phyloP scores from a whole-genome alignment of 257 asterid species.

The Verbena officinalis region DNA sequence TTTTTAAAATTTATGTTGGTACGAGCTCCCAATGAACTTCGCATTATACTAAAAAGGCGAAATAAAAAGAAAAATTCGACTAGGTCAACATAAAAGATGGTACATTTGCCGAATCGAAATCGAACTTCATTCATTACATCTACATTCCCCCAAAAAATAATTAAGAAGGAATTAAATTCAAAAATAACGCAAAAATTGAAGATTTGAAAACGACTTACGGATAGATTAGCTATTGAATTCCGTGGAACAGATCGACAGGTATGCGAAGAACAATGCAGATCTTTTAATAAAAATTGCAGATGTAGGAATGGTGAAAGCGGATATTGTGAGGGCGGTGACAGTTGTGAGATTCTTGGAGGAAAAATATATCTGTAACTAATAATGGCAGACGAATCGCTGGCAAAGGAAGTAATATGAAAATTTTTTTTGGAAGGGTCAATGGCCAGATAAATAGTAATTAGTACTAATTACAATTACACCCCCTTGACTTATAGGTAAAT shows the following conservation, averaged over 20 bases:
- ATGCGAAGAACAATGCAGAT: conserved; percentile 23
- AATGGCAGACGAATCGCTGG: conserved; percentile 31
- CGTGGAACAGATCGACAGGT: conserved; percentile 34
- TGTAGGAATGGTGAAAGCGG: conserved; percentile 23
- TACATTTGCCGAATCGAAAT: neutral
- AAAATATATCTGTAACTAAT: neutral
- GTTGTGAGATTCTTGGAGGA: conserved; percentile 45
- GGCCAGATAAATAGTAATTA: too few species aligned
- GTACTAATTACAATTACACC: too few species aligned
- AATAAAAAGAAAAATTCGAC: conserved; percentile 6
- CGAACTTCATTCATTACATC: conserved; percentile 12
- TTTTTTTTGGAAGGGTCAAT: neutral
- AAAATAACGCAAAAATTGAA: conserved; percentile 22
- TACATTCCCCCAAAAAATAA: conserved; percentile 1
- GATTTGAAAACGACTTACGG: conserved; percentile 27
- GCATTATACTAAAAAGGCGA: neutral
- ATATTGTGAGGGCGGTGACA: conserved; percentile 45
- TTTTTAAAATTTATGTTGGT: neutral
- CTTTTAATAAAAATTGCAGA: neutral
- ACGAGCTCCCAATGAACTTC: neutral
- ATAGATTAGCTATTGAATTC: conserved; percentile 25
- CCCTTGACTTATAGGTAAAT: too few species aligned
- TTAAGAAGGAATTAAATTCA: neutral
- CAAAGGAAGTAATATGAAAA: neutral
- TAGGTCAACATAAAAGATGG: neutral